Conservation (phyloP, 805 yeast genomes). For the Babjeviella inositovora region DNA sequence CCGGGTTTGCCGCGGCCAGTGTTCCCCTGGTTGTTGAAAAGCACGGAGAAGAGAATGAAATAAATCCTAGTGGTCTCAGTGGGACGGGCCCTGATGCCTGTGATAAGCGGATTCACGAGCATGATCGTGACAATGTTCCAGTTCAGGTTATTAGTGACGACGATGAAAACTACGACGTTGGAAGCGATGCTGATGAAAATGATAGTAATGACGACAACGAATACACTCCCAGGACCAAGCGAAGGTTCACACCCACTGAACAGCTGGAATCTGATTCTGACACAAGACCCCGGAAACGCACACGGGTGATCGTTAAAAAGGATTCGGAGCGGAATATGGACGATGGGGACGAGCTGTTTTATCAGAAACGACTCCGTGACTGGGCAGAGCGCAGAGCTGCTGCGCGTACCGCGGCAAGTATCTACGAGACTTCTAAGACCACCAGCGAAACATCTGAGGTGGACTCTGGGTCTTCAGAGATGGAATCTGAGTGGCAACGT, state of each 20-base stretch:
- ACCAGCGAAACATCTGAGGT: conserved; percentile 6
- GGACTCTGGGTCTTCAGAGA: conserved; percentile 8
- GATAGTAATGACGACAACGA: conserved; percentile 5
- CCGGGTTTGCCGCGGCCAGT: no score
- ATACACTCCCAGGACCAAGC: not conserved
- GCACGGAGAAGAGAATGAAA: conserved; percentile 8
- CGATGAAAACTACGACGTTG: conserved; percentile 7
- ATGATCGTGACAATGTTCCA: conserved; percentile 8
- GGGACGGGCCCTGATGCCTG: conserved; percentile 28
- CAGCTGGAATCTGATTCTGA: conserved; percentile 2
- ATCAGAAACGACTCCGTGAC: conserved; percentile 36
- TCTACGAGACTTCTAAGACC: conserved; percentile 1
- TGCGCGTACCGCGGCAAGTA: conserved; percentile 14
- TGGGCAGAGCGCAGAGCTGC: conserved; percentile 45
- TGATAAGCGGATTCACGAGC: no score
- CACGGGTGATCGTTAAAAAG: conserved; percentile 1
- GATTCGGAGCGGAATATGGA: conserved; percentile 34
- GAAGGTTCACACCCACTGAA: not conserved
- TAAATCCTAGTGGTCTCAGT: conserved; percentile 25
- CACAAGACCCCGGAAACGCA: conserved; percentile 5
- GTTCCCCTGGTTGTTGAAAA: no score
- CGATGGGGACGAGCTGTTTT: conserved; percentile 67
- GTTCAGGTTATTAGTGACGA: conserved; percentile 3
- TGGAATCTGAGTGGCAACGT: conserved; percentile 42
- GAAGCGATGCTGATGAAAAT: conserved; percentile 3